Evolutionary conservation across 2,329 filamentous ascomycete genomes (phyloP).

Genomic region (Sclerotiophoma versabilis): DNA sequence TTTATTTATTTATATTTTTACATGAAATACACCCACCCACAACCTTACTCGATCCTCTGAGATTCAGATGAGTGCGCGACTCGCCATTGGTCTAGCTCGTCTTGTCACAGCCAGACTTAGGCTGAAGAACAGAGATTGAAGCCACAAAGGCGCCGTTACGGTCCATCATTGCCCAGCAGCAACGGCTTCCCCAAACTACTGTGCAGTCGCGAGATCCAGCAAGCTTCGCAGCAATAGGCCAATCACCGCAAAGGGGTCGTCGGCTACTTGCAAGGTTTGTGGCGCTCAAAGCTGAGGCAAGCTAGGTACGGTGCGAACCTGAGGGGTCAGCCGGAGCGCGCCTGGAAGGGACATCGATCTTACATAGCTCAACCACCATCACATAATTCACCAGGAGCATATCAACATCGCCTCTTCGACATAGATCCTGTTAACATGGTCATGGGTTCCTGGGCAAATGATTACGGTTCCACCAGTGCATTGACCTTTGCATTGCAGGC

Average conservation of each 20-base stretch:
- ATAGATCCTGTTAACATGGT: background rate
- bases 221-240: background rate
- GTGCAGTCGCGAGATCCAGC: no score
- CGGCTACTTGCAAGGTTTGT: slow-evolving; percentile 11
- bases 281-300: slow-evolving; percentile 11
- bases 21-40: no score
- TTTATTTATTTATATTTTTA: no score
- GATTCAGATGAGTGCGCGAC: no score
- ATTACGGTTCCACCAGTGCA: background rate
- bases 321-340: slow-evolving; percentile 13
- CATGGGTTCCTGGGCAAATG: background rate
- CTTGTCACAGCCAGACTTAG: background rate
- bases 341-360: background rate
- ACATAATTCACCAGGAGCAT: background rate
- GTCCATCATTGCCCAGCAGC: background rate
- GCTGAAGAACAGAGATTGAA: background rate
- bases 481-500: background rate
- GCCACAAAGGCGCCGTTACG: background rate
- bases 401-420: no score
- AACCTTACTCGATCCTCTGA: no score
- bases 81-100: no score
- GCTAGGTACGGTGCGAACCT: slow-evolving; percentile 11
- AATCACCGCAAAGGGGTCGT: background rate
- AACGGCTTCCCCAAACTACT: background rate
- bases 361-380: background rate